Percentiles rank a stretch among this genome's conserved stretches.
These are phyloP conservation scores for Populus hybrid DNA, from an alignment of 441 rosid genomes.

Conservation along the genomic window DNA sequence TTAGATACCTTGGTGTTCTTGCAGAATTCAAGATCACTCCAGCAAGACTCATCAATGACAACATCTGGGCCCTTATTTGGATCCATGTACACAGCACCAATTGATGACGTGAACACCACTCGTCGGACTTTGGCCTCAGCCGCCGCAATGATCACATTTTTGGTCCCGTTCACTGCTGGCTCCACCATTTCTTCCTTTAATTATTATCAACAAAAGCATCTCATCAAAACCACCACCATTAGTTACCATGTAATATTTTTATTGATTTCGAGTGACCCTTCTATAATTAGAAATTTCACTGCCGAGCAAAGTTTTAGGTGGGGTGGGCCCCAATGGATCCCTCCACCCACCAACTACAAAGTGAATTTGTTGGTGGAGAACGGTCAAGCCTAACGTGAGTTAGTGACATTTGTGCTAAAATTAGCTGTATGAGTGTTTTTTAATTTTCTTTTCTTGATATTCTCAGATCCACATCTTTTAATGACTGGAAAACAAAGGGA, in stretches of 20 bases:
- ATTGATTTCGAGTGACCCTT: neutral
- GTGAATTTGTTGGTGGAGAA: neutral
- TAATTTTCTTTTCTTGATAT: neutral
- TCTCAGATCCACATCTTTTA: neutral
- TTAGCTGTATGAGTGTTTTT: too few species aligned
- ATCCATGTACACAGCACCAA: conserved; percentile 88
- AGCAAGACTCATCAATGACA: conserved; percentile 79
- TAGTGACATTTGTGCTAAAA: too few species aligned
- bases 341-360: neutral
- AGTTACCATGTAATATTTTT: neutral
- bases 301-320: neutral
- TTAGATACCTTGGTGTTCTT: conserved; percentile 69
- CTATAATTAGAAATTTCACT: neutral
- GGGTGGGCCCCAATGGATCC: neutral
- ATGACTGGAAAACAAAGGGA: neutral
- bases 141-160: conserved; percentile 53
- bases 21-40: conserved; percentile 95
- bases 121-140: conserved; percentile 37
- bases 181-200: conserved; percentile 89
- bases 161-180: conserved; percentile 44
- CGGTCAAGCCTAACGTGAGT: neutral
- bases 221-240: neutral
- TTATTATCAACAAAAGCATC: too few species aligned
- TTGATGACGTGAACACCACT: conserved; percentile 82
- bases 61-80: conserved; percentile 69